phyloP scores from a whole-genome alignment of 2,329 filamentous ascomycete genomes.

The Pezicula rhizophila region DNA sequence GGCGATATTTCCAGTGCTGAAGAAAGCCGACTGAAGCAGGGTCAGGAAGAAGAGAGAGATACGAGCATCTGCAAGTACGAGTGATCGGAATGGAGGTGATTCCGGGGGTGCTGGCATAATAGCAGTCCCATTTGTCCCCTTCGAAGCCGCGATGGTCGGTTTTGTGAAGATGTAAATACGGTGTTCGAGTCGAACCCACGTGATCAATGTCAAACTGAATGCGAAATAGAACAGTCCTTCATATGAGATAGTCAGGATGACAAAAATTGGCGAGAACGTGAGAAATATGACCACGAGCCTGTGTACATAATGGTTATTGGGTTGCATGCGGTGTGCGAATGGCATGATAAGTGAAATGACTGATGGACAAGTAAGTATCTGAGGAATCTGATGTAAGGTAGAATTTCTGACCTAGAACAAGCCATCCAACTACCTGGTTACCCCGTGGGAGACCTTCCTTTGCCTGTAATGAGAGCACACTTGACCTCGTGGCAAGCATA shows the following conservation, averaged over 20 bases:
- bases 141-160: conserved; percentile 7
- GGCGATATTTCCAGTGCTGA: conserved; percentile 93
- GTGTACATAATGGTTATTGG: conserved; percentile 85
- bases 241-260: conserved; percentile 95
- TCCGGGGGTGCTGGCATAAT: conserved; percentile 17
- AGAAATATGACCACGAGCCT: conserved; percentile 84
- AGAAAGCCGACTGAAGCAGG: conserved; percentile 91
- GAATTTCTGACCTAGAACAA: conserved; percentile 57
- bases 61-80: conserved; percentile 77
- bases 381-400: conserved; percentile 8
- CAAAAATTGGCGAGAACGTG: conserved; percentile 86
- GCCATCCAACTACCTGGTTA: conserved; percentile 83
- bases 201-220: conserved; percentile 75
- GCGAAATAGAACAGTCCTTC: conserved; percentile 93
- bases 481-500: conserved; percentile 82
- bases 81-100: conserved; percentile 44
- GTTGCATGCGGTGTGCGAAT: conserved; percentile 71
- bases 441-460: conserved; percentile 79
- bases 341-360: conserved; percentile 73
- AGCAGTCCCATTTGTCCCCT: conserved; percentile 13
- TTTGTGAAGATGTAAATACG: conserved; percentile 51
- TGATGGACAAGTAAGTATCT: conserved; percentile 27
- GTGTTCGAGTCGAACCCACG: conserved; percentile 91
- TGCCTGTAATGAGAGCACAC: conserved; percentile 76
- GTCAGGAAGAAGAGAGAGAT: conserved; percentile 93